Conservation (phyloP, 148 eudicot genomes). For the Limonium bicolor region DNA sequence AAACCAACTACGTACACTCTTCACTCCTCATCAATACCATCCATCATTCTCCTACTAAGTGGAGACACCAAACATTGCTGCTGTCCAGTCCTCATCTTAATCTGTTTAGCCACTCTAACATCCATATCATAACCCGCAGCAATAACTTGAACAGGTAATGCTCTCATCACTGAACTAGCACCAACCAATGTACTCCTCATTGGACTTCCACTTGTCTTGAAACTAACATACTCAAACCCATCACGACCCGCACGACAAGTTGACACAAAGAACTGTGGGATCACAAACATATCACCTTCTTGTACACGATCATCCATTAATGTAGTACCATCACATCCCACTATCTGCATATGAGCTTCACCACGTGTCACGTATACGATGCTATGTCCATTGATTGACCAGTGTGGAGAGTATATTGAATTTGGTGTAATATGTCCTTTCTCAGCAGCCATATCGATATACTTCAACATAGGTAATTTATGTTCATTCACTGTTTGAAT, state of each 20-base stretch:
- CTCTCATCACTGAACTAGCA: slow-evolving; percentile 53
- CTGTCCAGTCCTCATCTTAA: slow-evolving; percentile 33
- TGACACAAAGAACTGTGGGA: slow-evolving; percentile 43
- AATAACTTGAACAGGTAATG: slow-evolving; percentile 47
- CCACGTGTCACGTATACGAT: slow-evolving; percentile 43
- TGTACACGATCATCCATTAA: slow-evolving; percentile 41
- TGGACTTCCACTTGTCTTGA: slow-evolving; percentile 48
- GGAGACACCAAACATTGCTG: slow-evolving; percentile 37
- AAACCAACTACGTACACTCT: too few relatives aligned
- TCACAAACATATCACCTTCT: slow-evolving; percentile 47
- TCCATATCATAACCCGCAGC: slow-evolving; percentile 35
- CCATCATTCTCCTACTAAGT: slow-evolving; percentile 4
- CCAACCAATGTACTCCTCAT: slow-evolving; percentile 54
- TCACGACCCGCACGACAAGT: slow-evolving; percentile 31
- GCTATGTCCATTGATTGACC: slow-evolving; percentile 50
- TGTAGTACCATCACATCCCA: slow-evolving; percentile 24
- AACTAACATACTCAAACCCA: slow-evolving; percentile 46
- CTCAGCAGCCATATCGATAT: background rate
- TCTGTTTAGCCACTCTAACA: slow-evolving; percentile 25
- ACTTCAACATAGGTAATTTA: slow-evolving; percentile 34
- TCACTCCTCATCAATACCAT: too few relatives aligned
- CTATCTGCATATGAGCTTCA: slow-evolving; percentile 39
- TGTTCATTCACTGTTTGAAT: slow-evolving; percentile 59
- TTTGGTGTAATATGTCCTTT: too few relatives aligned
- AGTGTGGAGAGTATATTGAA: slow-evolving; percentile 41